Evolutionary conservation across 495 filamentous ascomycete genomes (phyloP), one percentile per base, ranked within the genome.

Genomic region (Neurospora africana): DNA sequence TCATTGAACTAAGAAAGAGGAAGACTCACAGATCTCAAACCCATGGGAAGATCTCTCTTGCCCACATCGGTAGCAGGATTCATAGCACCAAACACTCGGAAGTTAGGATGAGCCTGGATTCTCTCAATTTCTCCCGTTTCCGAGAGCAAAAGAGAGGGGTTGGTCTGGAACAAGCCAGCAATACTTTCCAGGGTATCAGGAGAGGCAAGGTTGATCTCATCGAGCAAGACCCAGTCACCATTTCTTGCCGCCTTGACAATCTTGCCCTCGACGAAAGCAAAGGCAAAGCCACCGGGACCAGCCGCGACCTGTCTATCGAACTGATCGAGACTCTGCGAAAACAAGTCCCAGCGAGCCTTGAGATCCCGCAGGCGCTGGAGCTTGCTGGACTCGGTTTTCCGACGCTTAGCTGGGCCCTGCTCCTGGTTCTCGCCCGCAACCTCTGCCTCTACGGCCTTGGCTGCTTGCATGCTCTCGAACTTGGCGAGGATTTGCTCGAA

Each of bases 31-130:
- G 77, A 81, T 58, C 76, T 72, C 71, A 79, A 40, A 5, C 95
- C 93, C 69, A 90, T 87, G 0, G 94, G 94, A 4, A 99, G 84
- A 79, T 98, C 95, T 71, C 93, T 89, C 83, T 98, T 99, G 39
- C 96, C 96, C 71, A 97, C 88, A 84, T 99, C 96, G 15, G 95
- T 98, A 13, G 96, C 95, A 61, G 96, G 96, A 77, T 99, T 99
- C 96, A 99, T 99, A 61, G 95, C 95, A 33, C 92, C 96, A 80
- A 99, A 98, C 33, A 99, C 91, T 39, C 96, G 90, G 79, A 99
- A 99, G 75, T 97, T 88, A 3, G 92, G 91, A 79, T 99, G 95
- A 2, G 94, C 94, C 69, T 90, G 88, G 10, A 98, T 89, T 58
- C 93, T 87, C 78, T 98, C 93, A 33, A 94, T 90, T 72, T 94